Evolutionary conservation across 225 moss, liverwort and hornwort species (phyloP), one percentile per base, ranked within the genome.

Genomic region (Straminergon stramineum): DNA sequence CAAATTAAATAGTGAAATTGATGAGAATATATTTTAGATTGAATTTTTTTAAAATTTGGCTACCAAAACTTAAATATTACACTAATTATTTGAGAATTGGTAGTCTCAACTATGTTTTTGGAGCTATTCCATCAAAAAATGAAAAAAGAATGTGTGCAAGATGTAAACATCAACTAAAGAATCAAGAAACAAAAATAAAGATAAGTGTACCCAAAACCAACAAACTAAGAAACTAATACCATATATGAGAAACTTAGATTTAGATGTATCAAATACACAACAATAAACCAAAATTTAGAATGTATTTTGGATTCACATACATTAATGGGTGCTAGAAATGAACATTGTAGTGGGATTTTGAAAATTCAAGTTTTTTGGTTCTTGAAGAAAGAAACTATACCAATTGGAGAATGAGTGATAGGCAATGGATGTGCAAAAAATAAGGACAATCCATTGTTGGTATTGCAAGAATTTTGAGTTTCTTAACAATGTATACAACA

Each of bases 371-470:
- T 17, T 45, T 27, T 45, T 30, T 10, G n/a, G n/a, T n/a, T n/a
- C n/a, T n/a, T 75, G 2, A 30, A 45, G 7, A 75, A 30, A 48
- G 0, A 17, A 31, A 28, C 2, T 0, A 1, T 9, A 48, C 4
- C 11, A 48, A 48, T 75, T 45, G 0, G 7, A 30, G 11, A 11
- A 48, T 48, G 75, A 75, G 2, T 48, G 45, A 48, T 75, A 48
- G 11, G 31, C 2, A 31, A 9, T 75, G 6, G 30, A 2, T 45
- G 48, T 48, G 6, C 4, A 17, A 10, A 17, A 30, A 17, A 6
- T 11, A 17, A 17, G 7, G 4, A 48, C 15, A 24, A 75, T 48
- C 4, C 2, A 45, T 0, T 0, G 0, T 30, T 75, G 2, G 11
- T 19, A 32, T 51, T 75, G 32, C 5, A 51, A 32, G 7, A 51